Base-by-base conservation (phyloP, 352 stramenopile genomes). In the Globisporangium barbulae region DNA sequence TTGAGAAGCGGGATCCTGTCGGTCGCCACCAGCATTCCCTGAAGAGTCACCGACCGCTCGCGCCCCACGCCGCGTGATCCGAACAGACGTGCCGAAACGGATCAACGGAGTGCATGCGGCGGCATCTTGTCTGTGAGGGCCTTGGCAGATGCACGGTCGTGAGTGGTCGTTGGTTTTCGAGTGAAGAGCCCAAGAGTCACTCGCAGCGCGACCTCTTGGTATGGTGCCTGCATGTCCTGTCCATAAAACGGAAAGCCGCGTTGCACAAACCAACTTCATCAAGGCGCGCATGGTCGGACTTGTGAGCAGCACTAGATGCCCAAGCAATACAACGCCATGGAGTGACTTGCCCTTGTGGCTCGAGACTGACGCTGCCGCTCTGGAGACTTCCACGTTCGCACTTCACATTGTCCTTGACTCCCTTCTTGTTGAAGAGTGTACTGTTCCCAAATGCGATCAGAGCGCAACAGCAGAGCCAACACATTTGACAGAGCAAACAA, bases 1-100 rank as follows among this genome's bases (percentile, higher is more conserved):
- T 15, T 9, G 1, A 52, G 19, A 31, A 42, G 35, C 21, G 25
- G 17, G 25, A 47, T 47, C 54, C 41, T 41, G 15, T 42, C 33
- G 1, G 28, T 17, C 17, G 2, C 30, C 30, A 5, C 50, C 19
- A 1, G 31, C 4, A 15, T 57, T 5, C 4, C 33, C 30, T 44
- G 19, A 57, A 57, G 50, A 57, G 50, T 42, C 50, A 57, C 50
- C 50, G 50, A 37, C 50, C 9, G 21, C 30, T 57, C 50, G 44
- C 19, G 30, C 19, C 10, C 42, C 19, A 12, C 33, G 33, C 33
- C 33, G 48, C 25, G 25, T 22, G 50, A 44, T 21, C 3, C 19
- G 50, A 55, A 55, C 5, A 55, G 49, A 55, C 49, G 50, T 9
- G 19, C 8, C 6, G 15, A 57, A 57, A 57, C 50, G 30, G 50